Base-by-base conservation (phyloP, 495 filamentous ascomycete genomes). In the Penicillium riverlandense region DNA sequence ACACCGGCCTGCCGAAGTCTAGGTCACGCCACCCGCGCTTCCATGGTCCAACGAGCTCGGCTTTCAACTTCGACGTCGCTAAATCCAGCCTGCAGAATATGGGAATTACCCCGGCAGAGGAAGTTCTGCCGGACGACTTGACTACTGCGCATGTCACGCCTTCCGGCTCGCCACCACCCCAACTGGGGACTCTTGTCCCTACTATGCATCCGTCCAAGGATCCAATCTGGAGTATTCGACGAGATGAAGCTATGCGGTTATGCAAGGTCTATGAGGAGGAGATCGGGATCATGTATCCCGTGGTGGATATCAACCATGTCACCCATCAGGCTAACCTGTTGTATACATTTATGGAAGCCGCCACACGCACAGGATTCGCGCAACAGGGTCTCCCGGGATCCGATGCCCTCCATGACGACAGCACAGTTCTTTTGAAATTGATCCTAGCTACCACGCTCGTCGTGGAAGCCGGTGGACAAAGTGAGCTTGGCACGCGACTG, bases 51-150 rank as follows among this genome's bases (percentile, higher is more conserved):
- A 95, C 88, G 0, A 91, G 87, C 67, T 85, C 82, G 8, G 80
- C 82, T 7, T 96, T 89, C 68, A 90, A 82, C 50, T 80, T 96
- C 44, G 84, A 89, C 50, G 85, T 95, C 5, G 90, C 90, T 15
- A 88, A 86, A 58, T 86, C 81, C 33, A 95, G 88, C 12, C 65
- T 96, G 15, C 85, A 91, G 49, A 88, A 79, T 44, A 94, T 96
- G 88, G 32, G 32, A 9, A 34, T 34, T 7, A 8, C 32, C 1
- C 32, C 32, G 10, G n/a, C 32, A 8, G 32, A 34, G 32, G 32
- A 34, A 2, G 32, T 3, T 6, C 22, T 80, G 22, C 71, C 78
- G n/a, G 77, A 82, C 53, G 74, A 74, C 30, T 64, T 71, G 31
- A 67, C 66, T 2, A 72, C 73, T 2, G 70, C 70, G 13, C 70